These are phyloP conservation scores for Paraleonurus japonicus DNA, from an alignment of 257 asterid species.

Conservation along the genomic window DNA sequence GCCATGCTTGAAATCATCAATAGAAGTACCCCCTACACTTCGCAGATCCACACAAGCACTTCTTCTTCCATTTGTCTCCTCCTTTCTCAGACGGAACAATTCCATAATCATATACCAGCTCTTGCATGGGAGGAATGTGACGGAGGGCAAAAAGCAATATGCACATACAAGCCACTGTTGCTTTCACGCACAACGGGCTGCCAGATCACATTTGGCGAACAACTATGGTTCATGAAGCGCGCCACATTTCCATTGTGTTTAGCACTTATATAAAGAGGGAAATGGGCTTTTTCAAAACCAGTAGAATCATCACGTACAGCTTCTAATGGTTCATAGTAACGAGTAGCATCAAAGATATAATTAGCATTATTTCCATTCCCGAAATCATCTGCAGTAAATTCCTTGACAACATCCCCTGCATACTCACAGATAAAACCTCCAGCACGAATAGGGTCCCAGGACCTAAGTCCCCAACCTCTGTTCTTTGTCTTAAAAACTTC, in stretches of 20 bases:
- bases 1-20: slow-evolving; percentile 23
- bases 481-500: slow-evolving; percentile 88
- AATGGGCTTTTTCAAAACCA: slow-evolving; percentile 48
- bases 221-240: slow-evolving; percentile 95
- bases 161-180: slow-evolving; percentile 56
- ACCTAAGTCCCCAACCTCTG: slow-evolving; percentile 97
- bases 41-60: slow-evolving; percentile 69
- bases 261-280: slow-evolving; percentile 67
- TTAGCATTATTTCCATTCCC: slow-evolving; percentile 45
- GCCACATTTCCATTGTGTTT: slow-evolving; percentile 79
- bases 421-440: slow-evolving; percentile 90
- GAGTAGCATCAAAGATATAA: slow-evolving; percentile 76
- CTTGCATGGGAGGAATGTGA: slow-evolving; percentile 95
- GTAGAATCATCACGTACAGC: slow-evolving; percentile 36
- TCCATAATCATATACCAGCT: slow-evolving; percentile 85
- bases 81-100: slow-evolving; percentile 52
- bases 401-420: slow-evolving; percentile 74
- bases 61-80: slow-evolving; percentile 56
- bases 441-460: slow-evolving; percentile 89
- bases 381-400: slow-evolving; percentile 37
- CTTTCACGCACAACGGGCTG: slow-evolving; percentile 74
- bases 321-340: slow-evolving; percentile 61
- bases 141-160: slow-evolving; percentile 80
- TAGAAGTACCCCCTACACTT: slow-evolving; percentile 83
- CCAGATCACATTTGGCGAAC: slow-evolving; percentile 85